Percentiles rank a stretch among this genome's conserved stretches.
Evolutionary conservation across 1,139 yeast species (phyloP).

Genomic region (Arxiozyma heterogenica): DNA sequence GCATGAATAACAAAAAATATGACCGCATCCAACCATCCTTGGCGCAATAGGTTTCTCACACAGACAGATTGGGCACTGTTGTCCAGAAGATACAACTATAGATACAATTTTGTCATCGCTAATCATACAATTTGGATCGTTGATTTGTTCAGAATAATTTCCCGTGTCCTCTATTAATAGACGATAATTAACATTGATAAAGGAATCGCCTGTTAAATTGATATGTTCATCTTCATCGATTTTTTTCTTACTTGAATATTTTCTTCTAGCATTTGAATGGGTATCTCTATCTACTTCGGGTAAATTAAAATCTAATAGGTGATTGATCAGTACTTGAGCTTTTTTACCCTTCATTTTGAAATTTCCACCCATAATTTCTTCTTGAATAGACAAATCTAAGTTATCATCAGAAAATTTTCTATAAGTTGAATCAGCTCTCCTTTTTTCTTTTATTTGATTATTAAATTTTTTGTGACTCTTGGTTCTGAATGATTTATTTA

Average conservation of each 20-base stretch:
- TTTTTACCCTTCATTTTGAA: constrained; percentile 35
- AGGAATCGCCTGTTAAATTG: constrained; percentile 58
- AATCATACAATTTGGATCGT: constrained; percentile 70
- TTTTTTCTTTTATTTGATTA: constrained; percentile 12
- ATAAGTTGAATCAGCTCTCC: neutral
- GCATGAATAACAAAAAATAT: constrained; percentile 79
- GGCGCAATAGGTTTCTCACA: constrained; percentile 83
- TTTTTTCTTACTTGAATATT: constrained; percentile 15
- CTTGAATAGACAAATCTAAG: constrained; percentile 29
- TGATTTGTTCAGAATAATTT: constrained; percentile 46
- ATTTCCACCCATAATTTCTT: constrained; percentile 31
- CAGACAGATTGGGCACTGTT: constrained; percentile 83
- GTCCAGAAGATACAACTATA: constrained; percentile 63
- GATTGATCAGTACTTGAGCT: constrained; percentile 54
- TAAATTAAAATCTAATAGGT: constrained; percentile 54
- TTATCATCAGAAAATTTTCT: neutral
- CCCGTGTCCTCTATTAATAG: constrained; percentile 62
- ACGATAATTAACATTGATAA: constrained; percentile 76
- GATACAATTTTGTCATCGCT: constrained; percentile 55
- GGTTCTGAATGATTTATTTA: constrained; percentile 1
- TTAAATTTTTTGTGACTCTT: constrained; percentile 8
- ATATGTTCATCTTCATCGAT: constrained; percentile 22
- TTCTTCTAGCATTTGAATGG: constrained; percentile 10
- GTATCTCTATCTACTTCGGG: constrained; percentile 39
- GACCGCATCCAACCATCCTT: constrained; percentile 92